Evolutionary conservation across 1,139 yeast genomes (phyloP), one percentile per base, ranked within the genome.

Genomic region (Geotrichum reessii): DNA sequence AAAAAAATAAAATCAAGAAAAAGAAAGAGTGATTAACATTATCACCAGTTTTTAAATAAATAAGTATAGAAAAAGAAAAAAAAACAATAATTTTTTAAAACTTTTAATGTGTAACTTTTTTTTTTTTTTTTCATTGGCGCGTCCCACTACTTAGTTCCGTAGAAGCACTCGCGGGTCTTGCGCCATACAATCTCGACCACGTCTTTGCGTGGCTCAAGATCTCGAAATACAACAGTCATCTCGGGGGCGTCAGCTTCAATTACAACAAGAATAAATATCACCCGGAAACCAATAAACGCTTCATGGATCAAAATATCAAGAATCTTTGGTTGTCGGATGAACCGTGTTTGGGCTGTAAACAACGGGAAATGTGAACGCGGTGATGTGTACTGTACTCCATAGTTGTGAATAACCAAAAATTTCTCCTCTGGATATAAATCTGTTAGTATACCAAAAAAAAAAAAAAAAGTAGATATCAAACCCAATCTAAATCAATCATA

Each of bases 271-370:
- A 81, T 80, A 64, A 77, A 81, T 7, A 79, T 76, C 24, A 82
- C 84, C 64, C 81, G 82, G 64, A 80, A 79, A 5, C 83, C 82
- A 60, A 76, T 78, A 66, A 82, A 82, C 1, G 82, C 84, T 64
- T 82, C 87, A 63, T 82, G 85, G 44, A 82, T 78, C n/a, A 82
- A 80, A 48, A 83, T 71, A 65, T 82, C 86, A 12, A 81, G 76
- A 58, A 82, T 76, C 56, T 78, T 77, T 21, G 73, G 72, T 33
- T 74, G 69, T 0, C 85, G 83, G 24, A 82, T 75, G 65, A 82
- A 82, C 50, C 60, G 58, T 14, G 63, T 64, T 2, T 55, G 58
- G 17, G 61, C 62, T 9, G 64, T 60, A 17, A 66, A 56, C 25
- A 59, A 53, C 24, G 65, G 63, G 40, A 64, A 59, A 6, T 55